Conservation (phyloP, 2,329 filamentous ascomycete genomes). For the Colletotrichum musicola region DNA sequence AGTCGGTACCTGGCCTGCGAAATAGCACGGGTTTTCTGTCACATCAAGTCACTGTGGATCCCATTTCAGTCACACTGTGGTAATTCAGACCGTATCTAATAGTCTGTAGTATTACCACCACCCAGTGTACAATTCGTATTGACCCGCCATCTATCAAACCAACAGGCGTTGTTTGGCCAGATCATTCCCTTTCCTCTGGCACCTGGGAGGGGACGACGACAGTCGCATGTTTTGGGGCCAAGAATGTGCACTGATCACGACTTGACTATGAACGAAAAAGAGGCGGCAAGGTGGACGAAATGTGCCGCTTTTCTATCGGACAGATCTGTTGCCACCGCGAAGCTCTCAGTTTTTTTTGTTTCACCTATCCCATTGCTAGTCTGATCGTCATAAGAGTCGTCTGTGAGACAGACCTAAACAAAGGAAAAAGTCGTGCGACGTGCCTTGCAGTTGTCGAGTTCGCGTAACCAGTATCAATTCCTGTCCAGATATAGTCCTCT, state of each 20-base stretch:
- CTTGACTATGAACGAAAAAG: conserved; percentile 24
- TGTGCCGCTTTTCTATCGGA: conserved; percentile 52
- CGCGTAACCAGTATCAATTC: conserved; percentile 55
- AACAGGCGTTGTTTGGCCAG: too few relatives aligned
- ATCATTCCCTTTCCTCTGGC: too few relatives aligned
- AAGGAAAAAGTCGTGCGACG: conserved; percentile 54
- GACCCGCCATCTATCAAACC: too few relatives aligned
- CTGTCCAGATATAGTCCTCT: conserved; percentile 59
- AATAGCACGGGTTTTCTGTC: too few relatives aligned
- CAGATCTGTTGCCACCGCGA: conserved; percentile 49
- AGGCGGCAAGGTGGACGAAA: conserved; percentile 33
- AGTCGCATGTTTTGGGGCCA: background rate
- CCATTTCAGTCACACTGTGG: too few relatives aligned
- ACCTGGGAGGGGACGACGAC: too few relatives aligned
- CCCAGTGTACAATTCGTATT: too few relatives aligned
- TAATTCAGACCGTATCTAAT: too few relatives aligned
- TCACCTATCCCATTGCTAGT: conserved; percentile 44
- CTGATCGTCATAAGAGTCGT: conserved; percentile 44
- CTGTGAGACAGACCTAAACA: conserved; percentile 51
- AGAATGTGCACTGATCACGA: background rate
- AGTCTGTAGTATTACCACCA: too few relatives aligned
- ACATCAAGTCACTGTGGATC: too few relatives aligned
- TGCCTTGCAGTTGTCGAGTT: conserved; percentile 46
- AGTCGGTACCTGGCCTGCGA: too few relatives aligned
- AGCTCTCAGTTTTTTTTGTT: conserved; percentile 50